A percentile compares a stretch with the other conserved stretches of the same genome.
phyloP scores from a whole-genome alignment of 306 rosid genomes.

The Castanospermum australe region DNA sequence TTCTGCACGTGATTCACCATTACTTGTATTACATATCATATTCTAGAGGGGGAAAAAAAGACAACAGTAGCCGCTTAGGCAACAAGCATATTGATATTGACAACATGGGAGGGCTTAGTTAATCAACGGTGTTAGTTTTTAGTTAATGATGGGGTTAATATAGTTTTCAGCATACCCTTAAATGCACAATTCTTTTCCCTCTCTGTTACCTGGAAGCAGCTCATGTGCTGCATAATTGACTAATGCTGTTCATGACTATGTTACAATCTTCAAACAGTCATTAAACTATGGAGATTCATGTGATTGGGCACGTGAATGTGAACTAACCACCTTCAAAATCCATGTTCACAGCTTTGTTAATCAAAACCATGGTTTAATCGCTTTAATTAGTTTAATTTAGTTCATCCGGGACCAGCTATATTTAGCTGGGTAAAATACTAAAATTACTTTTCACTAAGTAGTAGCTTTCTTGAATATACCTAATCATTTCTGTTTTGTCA shows the following conservation, averaged over 20 bases:
- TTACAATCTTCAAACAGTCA: constrained; percentile 17
- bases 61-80: background rate
- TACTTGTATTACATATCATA: constrained; percentile 9
- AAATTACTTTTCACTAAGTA: background rate
- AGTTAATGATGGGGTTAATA: constrained; percentile 10
- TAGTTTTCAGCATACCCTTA: background rate
- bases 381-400: constrained; percentile 1
- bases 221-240: constrained; percentile 44
- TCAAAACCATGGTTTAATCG: background rate
- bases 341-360: constrained; percentile 30
- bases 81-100: background rate
- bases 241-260: constrained; percentile 29
- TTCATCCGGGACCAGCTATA: background rate
- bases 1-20: constrained; percentile 51
- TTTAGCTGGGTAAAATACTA: constrained; percentile 10
- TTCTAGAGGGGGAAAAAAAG: background rate
- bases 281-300: constrained; percentile 35
- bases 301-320: constrained; percentile 41
- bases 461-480: background rate
- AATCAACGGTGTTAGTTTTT: background rate
- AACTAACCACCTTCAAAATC: constrained; percentile 25
- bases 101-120: background rate
- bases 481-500: constrained; percentile 23
- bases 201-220: constrained; percentile 22
- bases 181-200: background rate